Conservation (phyloP, 805 yeast species). For the Scheffersomyces coipomensis region DNA sequence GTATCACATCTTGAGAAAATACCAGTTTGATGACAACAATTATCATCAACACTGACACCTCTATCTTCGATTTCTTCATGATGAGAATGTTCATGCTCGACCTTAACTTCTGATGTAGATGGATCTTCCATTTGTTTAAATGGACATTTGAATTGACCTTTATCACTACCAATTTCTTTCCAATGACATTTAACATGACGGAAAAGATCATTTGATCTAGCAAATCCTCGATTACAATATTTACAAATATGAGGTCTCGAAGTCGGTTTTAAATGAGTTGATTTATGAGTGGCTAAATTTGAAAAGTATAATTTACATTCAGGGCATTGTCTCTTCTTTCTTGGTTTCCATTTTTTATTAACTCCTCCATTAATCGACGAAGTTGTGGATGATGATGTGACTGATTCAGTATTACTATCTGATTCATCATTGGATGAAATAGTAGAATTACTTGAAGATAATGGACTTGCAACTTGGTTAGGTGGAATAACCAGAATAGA, state of each 20-base stretch:
- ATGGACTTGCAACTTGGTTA: background rate
- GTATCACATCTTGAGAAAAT: constrained; percentile 89
- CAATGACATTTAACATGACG: constrained; percentile 86
- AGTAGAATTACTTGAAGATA: background rate
- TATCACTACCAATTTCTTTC: constrained; percentile 66
- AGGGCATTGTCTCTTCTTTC: constrained; percentile 72
- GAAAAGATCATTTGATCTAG: constrained; percentile 81
- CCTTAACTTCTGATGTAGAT: constrained; percentile 15
- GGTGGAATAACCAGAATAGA: constrained; percentile 1
- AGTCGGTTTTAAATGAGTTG: constrained; percentile 71
- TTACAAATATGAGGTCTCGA: constrained; percentile 77
- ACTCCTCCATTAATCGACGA: constrained; percentile 4
- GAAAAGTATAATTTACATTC: constrained; percentile 67
- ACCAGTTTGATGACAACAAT: constrained; percentile 78
- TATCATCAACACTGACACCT: constrained; percentile 15
- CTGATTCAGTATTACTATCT: constrained; percentile 1
- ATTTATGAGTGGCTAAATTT: constrained; percentile 79
- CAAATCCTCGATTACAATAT: constrained; percentile 80
- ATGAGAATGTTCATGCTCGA: background rate
- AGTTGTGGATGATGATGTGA: constrained; percentile 6
- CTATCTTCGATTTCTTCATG: background rate
- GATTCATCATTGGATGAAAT: background rate
- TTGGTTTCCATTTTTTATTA: constrained; percentile 36
- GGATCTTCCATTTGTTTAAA: constrained; percentile 49
- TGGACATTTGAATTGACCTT: constrained; percentile 79